Evolutionary conservation across 768 basidiomycete genomes (phyloP), one percentile per base, ranked within the genome.

Genomic region (Termitomyces sp.): DNA sequence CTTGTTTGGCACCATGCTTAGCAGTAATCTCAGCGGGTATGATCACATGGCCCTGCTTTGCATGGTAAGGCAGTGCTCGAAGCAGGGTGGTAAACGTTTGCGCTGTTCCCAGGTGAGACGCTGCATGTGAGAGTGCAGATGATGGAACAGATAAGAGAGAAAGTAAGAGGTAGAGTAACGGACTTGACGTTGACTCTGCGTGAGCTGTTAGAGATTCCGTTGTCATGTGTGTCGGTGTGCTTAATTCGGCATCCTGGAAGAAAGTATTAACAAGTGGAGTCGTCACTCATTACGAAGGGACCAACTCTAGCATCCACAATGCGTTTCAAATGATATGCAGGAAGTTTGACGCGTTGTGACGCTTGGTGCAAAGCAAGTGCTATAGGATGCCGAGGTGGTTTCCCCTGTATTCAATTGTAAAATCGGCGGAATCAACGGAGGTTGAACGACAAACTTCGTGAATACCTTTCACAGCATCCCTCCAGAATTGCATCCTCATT

Each of bases 401-500:
- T 86, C 67, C 82, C 81, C 90, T 92, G 73, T 4, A 55, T 26
- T 58, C 56, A 20, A 50, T 37, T 24, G 20, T 24, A 8, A 33
- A 62, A 58, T 54, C 58, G 60, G 60, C 58, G 46, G 6, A 28
- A 44, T 33, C 12, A 53, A 45, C n/a, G 36, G 13, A 44, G 33
- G 39, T 34, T 9, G 46, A 13, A 28, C 56, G 33, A 69, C 79
- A 68, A 65, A 88, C 92, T 66, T 87, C 80, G 64, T 74, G 74
- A 22, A 92, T 82, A 48, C 73, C 79, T 64, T 85, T 88, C 28
- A 93, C 66, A 13, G 88, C 85, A 66, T 94, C 90, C 64, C 84
- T 81, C 92, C 92, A 94, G 68, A 93, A 94, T 68, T 92, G 86
- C 76, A 92, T 81, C 62, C 90, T 80, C 80, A 92, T 90, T 68